Evolutionary conservation across 2,329 filamentous ascomycete species (phyloP).

Genomic region (Pyricularia grisea): DNA sequence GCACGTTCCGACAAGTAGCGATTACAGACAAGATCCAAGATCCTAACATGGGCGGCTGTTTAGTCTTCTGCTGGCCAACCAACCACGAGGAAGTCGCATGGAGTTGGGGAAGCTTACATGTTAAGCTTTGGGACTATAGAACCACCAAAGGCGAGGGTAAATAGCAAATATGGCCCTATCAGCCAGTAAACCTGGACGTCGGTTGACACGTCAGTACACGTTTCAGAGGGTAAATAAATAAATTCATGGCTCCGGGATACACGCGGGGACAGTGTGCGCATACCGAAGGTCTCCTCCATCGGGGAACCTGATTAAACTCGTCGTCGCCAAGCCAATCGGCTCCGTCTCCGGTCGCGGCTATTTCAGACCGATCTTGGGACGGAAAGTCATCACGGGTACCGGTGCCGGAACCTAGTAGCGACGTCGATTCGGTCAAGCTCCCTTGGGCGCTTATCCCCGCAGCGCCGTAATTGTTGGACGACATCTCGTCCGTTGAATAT

Average conservation of each 20-base stretch:
- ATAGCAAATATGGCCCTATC: constrained; percentile 68
- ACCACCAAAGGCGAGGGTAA: constrained; percentile 79
- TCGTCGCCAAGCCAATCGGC: constrained; percentile 36
- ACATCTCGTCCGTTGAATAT: not conserved
- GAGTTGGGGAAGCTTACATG: constrained; percentile 32
- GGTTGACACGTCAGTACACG: constrained; percentile 18
- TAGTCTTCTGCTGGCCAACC: not conserved
- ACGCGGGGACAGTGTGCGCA: constrained; percentile 14
- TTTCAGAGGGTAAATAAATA: not conserved
- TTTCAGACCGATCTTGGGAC: not conserved
- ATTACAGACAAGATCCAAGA: constrained; percentile 73
- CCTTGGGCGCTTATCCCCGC: too few relatives aligned
- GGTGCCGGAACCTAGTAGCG: not conserved
- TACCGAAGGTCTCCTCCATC: constrained; percentile 56
- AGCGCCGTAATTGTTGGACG: not conserved
- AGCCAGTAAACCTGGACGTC: constrained; percentile 68
- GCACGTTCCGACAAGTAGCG: constrained; percentile 68
- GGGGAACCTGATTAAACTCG: constrained; percentile 52
- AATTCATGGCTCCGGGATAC: not conserved
- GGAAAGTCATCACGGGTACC: not conserved
- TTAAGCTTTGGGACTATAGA: constrained; percentile 81
- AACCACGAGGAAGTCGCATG: not conserved
- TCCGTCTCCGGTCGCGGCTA: constrained; percentile 7
- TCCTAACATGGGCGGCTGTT: constrained; percentile 27
- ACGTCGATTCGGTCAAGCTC: not conserved